A percentile compares a stretch with the other conserved stretches of the same genome.
Conservation (phyloP, 1,284 basidiomycete genomes). For the Melampsora americana region DNA sequence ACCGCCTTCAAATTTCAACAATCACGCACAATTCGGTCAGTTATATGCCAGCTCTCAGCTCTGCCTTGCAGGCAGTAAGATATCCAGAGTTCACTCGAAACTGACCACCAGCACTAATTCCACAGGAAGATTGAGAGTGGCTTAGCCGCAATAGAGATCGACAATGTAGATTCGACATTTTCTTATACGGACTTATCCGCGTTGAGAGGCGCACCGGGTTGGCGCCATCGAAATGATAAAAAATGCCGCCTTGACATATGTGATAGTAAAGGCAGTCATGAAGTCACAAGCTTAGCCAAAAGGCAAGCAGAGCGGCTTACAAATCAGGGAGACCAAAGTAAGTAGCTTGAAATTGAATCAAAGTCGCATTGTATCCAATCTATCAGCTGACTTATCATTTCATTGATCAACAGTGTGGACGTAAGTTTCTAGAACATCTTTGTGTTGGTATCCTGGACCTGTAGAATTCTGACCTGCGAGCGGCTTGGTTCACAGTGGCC, state of each 20-base stretch:
- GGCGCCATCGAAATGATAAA: background rate
- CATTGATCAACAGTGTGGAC: slow-evolving; percentile 33
- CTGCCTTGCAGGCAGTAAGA: background rate
- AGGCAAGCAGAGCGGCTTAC: slow-evolving; percentile 35
- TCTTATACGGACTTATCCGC: too few species aligned
- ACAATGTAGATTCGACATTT: background rate
- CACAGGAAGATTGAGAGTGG: slow-evolving; percentile 6
- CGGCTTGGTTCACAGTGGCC: slow-evolving; percentile 3
- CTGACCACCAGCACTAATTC: background rate
- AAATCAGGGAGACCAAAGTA: slow-evolving; percentile 33
- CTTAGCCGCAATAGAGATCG: background rate
- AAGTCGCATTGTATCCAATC: background rate
- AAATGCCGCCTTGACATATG: background rate
- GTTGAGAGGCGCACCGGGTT: too few species aligned
- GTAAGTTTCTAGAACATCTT: slow-evolving; percentile 13
- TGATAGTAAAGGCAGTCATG: background rate
- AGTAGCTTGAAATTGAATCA: background rate
- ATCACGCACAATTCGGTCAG: background rate
- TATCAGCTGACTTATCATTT: background rate
- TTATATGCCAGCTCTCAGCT: background rate
- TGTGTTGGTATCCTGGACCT: background rate
- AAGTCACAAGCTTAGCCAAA: background rate
- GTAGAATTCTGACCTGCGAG: background rate
- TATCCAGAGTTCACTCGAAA: background rate
- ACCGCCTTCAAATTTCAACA: background rate